Percentiles rank a stretch among this genome's conserved stretches.
These are phyloP conservation scores for Alternaria gaisen DNA, from an alignment of 2,329 filamentous ascomycete species.

Conservation along the genomic window DNA sequence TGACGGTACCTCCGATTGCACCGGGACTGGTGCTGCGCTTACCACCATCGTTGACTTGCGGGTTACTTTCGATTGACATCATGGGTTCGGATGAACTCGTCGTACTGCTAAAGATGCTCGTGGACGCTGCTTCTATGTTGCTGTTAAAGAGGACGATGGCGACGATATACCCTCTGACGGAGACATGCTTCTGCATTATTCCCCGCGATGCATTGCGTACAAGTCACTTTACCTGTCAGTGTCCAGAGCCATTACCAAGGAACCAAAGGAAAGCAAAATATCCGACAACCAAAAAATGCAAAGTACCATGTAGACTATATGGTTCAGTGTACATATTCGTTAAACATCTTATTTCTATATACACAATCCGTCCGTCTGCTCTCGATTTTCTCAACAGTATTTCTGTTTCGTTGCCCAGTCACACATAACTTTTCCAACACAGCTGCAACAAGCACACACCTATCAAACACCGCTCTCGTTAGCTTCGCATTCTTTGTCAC, in stretches of 20 bases:
- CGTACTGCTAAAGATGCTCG: too few relatives aligned
- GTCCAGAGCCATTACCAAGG: neutral
- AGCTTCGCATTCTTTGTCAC: neutral
- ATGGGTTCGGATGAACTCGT: too few relatives aligned
- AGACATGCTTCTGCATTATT: neutral
- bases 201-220: neutral
- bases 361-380: neutral
- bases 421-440: conserved; percentile 43
- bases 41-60: too few relatives aligned
- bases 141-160: too few relatives aligned
- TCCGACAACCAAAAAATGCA: neutral
- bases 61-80: too few relatives aligned
- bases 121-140: too few relatives aligned
- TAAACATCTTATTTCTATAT: neutral
- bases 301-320: neutral
- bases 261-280: neutral
- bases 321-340: neutral
- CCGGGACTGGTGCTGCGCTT: too few relatives aligned
- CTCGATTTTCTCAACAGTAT: conserved; percentile 16
- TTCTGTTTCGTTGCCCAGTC: conserved; percentile 37
- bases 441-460: conserved; percentile 46
- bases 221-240: neutral
- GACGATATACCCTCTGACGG: too few relatives aligned
- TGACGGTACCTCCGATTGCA: too few relatives aligned
- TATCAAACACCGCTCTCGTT: conserved; percentile 10